These are phyloP conservation scores for Agaricales sp. DNA, from an alignment of 1,284 basidiomycete genomes.

Conservation along the genomic window DNA sequence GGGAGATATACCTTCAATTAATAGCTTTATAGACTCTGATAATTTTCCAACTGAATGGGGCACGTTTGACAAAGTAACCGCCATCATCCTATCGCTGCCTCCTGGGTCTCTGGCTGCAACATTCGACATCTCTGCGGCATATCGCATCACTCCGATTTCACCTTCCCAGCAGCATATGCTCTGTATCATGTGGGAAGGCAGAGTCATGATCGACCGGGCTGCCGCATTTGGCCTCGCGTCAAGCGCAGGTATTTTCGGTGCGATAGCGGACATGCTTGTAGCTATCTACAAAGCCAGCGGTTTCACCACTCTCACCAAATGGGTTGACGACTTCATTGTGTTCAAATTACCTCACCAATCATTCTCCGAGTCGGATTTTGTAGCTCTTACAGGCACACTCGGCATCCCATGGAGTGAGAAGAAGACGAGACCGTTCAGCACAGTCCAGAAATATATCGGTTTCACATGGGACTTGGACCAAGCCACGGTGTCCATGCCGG, in stretches of 20 bases:
- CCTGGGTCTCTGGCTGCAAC: no score
- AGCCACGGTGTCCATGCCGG: slow-evolving; percentile 18
- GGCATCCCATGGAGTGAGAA: slow-evolving; percentile 23
- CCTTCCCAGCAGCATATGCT: slow-evolving; percentile 21
- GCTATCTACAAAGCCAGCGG: slow-evolving; percentile 19
- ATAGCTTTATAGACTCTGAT: no score
- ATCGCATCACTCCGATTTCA: slow-evolving; percentile 22
- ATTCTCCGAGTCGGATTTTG: slow-evolving; percentile 21
- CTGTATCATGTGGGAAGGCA: slow-evolving; percentile 19
- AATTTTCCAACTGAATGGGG: no score
- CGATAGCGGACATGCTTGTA: slow-evolving; percentile 24
- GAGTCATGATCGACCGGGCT: slow-evolving; percentile 22
- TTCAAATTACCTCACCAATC: slow-evolving; percentile 16
- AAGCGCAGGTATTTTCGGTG: slow-evolving; percentile 26
- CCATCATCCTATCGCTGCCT: no score
- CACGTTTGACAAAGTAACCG: no score
- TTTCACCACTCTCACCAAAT: slow-evolving; percentile 21
- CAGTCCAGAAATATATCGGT: slow-evolving; percentile 22
- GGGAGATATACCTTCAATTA: no score
- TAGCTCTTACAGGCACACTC: slow-evolving; percentile 15
- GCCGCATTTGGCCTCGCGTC: slow-evolving; percentile 23
- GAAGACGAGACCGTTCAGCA: slow-evolving; percentile 17
- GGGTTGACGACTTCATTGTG: slow-evolving; percentile 32
- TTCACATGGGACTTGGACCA: slow-evolving; percentile 24
- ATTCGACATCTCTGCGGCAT: slow-evolving; percentile 27